Evolutionary conservation across 208 protist genomes (phyloP).

Genomic region (Entamoeba invadens): DNA sequence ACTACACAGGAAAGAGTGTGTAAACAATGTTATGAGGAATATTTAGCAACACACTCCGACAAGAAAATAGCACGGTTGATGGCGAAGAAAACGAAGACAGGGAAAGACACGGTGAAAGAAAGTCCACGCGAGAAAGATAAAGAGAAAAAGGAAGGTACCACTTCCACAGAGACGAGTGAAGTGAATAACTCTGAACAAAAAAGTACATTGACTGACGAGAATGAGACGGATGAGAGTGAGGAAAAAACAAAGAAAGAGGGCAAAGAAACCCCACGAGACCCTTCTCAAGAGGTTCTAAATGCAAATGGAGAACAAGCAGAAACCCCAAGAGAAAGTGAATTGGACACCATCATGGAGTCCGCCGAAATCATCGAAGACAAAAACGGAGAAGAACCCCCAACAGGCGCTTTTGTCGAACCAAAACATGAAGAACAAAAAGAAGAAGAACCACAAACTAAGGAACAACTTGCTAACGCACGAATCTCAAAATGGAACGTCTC

Average conservation of each 20-base stretch:
- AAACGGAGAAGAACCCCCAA: constrained; percentile 14
- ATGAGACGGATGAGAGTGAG: background rate
- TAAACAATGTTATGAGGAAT: background rate
- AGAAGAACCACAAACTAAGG: background rate
- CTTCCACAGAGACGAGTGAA: constrained; percentile 2
- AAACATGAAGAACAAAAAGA: background rate
- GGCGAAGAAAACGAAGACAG: constrained; percentile 11
- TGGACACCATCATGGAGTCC: constrained; percentile 4
- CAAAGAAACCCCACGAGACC: constrained; percentile 11
- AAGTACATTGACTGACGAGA: constrained; percentile 9
- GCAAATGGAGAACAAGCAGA: constrained; percentile 19
- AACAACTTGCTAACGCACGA: too few relatives aligned
- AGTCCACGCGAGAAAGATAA: constrained; percentile 20
- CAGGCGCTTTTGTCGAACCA: background rate
- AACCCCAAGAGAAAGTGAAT: constrained; percentile 16
- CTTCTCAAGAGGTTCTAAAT: constrained; percentile 6
- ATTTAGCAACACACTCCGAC: background rate
- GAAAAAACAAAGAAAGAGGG: constrained; percentile 7
- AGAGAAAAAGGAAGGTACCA: constrained; percentile 8
- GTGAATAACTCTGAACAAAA: background rate
- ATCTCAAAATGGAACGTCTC: too few relatives aligned
- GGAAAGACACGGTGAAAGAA: constrained; percentile 13
- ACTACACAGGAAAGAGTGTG: background rate
- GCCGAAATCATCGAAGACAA: background rate
- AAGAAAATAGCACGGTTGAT: background rate